Conservation (phyloP, 768 basidiomycete species). For the Suillus clintonianus region DNA sequence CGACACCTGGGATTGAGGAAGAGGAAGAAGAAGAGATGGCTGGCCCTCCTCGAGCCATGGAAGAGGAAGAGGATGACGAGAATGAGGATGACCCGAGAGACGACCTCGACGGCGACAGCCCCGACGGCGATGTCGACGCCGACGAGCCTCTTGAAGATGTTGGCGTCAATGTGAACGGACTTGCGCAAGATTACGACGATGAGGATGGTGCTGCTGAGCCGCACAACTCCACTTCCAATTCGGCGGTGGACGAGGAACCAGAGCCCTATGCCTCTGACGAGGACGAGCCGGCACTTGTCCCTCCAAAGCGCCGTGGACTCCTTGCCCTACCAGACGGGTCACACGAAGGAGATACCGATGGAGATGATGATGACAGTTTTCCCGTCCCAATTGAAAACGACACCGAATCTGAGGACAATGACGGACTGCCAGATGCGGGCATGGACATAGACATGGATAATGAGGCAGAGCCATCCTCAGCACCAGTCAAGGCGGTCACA, state of each 20-base stretch:
- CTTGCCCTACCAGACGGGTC: neutral
- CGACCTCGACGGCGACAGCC: conserved; percentile 16
- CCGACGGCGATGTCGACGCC: conserved; percentile 13
- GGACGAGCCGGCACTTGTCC: neutral
- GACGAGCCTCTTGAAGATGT: conserved; percentile 5
- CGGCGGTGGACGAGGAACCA: conserved; percentile 5
- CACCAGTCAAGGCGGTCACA: neutral
- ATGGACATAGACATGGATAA: conserved; percentile 23
- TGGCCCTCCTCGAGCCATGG: conserved; percentile 53
- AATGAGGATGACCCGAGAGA: conserved; percentile 15
- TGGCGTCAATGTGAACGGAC: neutral
- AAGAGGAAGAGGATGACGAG: conserved; percentile 58
- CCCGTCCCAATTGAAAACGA: conserved; percentile 18
- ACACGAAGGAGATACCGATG: conserved; percentile 11
- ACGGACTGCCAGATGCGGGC: conserved; percentile 16
- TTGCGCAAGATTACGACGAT: conserved; percentile 15
- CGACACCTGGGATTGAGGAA: conserved; percentile 35
- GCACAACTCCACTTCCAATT: conserved; percentile 3
- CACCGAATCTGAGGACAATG: conserved; percentile 32
- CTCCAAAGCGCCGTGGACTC: neutral
- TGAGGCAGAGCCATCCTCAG: conserved; percentile 19
- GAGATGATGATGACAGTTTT: conserved; percentile 18
- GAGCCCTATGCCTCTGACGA: conserved; percentile 7
- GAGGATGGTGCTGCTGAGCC: conserved; percentile 14
- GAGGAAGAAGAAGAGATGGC: conserved; percentile 45